Base-by-base conservation (phyloP, 306 rosid genomes). In the Nissolia schottii region DNA sequence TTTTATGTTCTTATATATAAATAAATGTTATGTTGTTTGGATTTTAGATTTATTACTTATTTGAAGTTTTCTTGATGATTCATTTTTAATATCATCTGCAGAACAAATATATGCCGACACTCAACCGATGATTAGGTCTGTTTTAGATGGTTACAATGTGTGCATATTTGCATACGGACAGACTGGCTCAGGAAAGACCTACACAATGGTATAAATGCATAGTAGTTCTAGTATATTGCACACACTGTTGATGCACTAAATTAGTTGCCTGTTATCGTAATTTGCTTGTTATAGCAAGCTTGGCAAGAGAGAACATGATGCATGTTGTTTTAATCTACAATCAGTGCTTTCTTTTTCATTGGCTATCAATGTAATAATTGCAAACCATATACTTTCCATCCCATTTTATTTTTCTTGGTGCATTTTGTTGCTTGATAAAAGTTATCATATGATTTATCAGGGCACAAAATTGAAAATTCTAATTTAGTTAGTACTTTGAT, bases 141-240 rank as follows among this genome's bases (percentile, higher is more conserved):
- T 84, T 78, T 67, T 95, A 60, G 99, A 95, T 79, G 99, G 99
- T 54, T 95, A 66, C 73, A 95, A 95, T 72, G 96, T 81, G 15
- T 95, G 99, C 87, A 92, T 95, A 76, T 91, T 95, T 74, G 99
- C 99, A n/a, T 95, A 89, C 57, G 99, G 99, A 74, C 99, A 95
- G 73, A 95, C 99, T 13, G 99, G 99, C 84, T 95, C 99, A 1
- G 99, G 99, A 74, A 95, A 95, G 85, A 95, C 99, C 10, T 95
- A 89, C 77, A 95, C 99, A 18, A 95, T 95, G 99, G 99, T 95
- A 94, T 15, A 40, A 40, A 14, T 29, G 62, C 56, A 45, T 24
- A 45, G 18, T 41, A 49, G 27, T 49, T 71, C 13, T 20, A 25
- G 45, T 62, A 20, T 51, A 24, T 67, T 46, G 54, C 56, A 73